phyloP scores from a whole-genome alignment of 2,329 filamentous ascomycete species.

The Claviceps arundinis region DNA sequence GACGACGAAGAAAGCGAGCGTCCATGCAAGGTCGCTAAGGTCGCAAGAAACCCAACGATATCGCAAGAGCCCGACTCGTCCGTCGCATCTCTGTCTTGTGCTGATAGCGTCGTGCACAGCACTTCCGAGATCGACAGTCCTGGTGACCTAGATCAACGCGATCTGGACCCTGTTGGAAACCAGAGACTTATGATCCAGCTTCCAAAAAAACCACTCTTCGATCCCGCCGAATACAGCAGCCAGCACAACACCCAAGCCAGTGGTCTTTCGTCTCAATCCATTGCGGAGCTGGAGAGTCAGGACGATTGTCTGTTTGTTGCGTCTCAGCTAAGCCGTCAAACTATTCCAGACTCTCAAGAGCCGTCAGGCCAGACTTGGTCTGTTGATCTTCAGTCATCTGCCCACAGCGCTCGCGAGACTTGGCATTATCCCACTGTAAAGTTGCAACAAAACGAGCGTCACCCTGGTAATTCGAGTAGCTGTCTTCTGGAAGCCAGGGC shows the following conservation, averaged over 20 bases:
- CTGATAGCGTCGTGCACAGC: constrained; percentile 9
- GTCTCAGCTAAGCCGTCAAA: constrained; percentile 20
- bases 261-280: constrained; percentile 16
- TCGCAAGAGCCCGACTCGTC: constrained; percentile 19
- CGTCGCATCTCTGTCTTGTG: constrained; percentile 15
- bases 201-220: constrained; percentile 17
- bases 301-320: constrained; percentile 19
- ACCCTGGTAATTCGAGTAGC: not conserved
- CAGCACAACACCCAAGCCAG: constrained; percentile 17
- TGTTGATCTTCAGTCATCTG: constrained; percentile 3
- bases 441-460: not conserved
- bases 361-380: constrained; percentile 14
- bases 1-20: constrained; percentile 9
- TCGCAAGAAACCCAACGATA: constrained; percentile 11
- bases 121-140: constrained; percentile 6
- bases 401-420: not conserved
- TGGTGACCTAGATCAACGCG: not conserved
- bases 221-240: constrained; percentile 23
- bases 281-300: constrained; percentile 23
- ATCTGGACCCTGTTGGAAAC: not conserved
- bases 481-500: not conserved
- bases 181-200: constrained; percentile 18
- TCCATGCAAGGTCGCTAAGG: constrained; percentile 12
- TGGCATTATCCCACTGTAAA: not conserved
- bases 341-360: constrained; percentile 33